These are phyloP conservation scores for Holtermannia corniformis DNA, from an alignment of 768 basidiomycete species.

Conservation along the genomic window DNA sequence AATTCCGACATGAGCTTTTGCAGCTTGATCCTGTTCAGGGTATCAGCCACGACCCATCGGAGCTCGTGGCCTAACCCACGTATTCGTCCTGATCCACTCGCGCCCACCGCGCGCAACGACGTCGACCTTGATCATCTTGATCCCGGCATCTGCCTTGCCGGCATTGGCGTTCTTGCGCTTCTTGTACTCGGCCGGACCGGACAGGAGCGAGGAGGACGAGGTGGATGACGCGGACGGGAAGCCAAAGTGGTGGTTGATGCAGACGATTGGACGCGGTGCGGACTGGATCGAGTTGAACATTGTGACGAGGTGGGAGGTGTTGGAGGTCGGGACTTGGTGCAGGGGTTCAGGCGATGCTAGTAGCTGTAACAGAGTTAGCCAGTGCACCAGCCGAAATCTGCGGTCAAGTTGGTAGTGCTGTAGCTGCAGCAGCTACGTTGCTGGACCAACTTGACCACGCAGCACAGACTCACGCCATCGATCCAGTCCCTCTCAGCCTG, in stretches of 20 bases:
- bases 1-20: constrained; percentile 68
- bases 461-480: constrained; percentile 8
- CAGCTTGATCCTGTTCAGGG: constrained; percentile 58
- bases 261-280: not conserved
- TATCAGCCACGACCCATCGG: not conserved
- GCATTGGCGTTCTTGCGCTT: no score
- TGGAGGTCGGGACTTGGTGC: constrained; percentile 17
- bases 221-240: no score
- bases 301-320: constrained; percentile 45
- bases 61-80: constrained; percentile 49
- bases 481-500: constrained; percentile 18
- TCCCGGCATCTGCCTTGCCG: constrained; percentile 21
- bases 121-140: constrained; percentile 62
- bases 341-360: not conserved
- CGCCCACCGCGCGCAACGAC: constrained; percentile 65
- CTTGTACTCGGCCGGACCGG: not conserved
- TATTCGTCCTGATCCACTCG: constrained; percentile 76
- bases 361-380: not conserved
- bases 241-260: constrained; percentile 7
- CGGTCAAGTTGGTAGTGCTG: no score
- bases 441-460: not conserved
- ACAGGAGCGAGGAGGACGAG: no score
- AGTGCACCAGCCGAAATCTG: no score
- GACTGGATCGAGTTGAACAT: not conserved
- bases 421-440: no score